Conservation (phyloP, 805 yeast species). For the Pichia phayaonensis region DNA sequence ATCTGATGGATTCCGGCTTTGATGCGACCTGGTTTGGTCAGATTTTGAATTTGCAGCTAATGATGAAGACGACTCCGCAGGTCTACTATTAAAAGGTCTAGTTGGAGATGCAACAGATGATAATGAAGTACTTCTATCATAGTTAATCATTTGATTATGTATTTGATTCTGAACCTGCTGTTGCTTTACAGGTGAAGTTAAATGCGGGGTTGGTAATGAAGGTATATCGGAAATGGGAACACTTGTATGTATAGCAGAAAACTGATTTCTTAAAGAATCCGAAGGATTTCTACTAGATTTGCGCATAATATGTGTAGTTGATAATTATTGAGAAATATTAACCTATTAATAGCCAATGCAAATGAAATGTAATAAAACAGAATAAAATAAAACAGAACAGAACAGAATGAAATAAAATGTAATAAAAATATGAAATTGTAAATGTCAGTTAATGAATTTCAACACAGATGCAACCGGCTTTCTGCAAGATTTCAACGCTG, state of each 20-base stretch:
- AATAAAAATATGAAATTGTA: background rate
- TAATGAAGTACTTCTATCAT: background rate
- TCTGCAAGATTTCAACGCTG: background rate
- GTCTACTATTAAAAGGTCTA: background rate
- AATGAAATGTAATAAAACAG: background rate
- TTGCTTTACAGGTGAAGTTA: slow-evolving; percentile 6
- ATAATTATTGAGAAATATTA: background rate
- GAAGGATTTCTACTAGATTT: background rate
- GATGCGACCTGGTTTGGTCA: background rate
- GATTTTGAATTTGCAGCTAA: background rate
- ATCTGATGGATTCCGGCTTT: background rate
- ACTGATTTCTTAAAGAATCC: slow-evolving; percentile 1
- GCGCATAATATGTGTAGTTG: background rate
- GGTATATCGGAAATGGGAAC: slow-evolving; percentile 14
- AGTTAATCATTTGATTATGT: background rate
- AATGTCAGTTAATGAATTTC: background rate
- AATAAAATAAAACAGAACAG: background rate
- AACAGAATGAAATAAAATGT: background rate
- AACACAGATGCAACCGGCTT: background rate
- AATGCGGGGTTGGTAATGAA: slow-evolving; percentile 16
- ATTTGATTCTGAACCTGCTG: slow-evolving; percentile 3
- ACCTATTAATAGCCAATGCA: background rate
- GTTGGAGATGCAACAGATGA: background rate
- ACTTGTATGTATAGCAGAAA: slow-evolving; percentile 3
- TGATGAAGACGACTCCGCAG: background rate